These are phyloP conservation scores for Chaetothyriales sp. DNA, from an alignment of 2,329 filamentous ascomycete genomes.

Conservation along the genomic window DNA sequence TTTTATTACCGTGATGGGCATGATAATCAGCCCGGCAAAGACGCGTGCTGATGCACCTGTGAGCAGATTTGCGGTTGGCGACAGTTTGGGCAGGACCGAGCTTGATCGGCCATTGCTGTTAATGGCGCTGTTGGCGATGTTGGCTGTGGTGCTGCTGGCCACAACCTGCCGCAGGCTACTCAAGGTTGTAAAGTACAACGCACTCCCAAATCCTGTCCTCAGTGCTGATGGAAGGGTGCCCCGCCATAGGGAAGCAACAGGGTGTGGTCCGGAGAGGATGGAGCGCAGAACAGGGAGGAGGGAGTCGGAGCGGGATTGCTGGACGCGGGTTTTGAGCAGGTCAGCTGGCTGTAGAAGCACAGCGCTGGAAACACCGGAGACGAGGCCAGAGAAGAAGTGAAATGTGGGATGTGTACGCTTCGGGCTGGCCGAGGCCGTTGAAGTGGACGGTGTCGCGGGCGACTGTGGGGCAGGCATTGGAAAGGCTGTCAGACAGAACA, in stretches of 20 bases:
- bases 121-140: conserved; percentile 14
- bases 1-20: conserved; percentile 93
- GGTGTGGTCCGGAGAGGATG: conserved; percentile 51
- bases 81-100: conserved; percentile 65
- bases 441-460: background rate
- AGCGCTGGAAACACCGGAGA: conserved; percentile 64
- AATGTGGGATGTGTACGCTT: conserved; percentile 22
- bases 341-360: conserved; percentile 88
- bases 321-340: conserved; percentile 87
- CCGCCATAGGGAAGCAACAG: conserved; percentile 69
- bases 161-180: conserved; percentile 61
- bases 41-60: conserved; percentile 75
- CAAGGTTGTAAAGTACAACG: conserved; percentile 82
- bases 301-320: conserved; percentile 63
- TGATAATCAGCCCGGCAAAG: conserved; percentile 76
- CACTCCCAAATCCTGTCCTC: conserved; percentile 80
- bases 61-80: conserved; percentile 67
- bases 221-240: conserved; percentile 86
- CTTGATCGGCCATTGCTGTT: conserved; percentile 5
- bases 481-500: background rate
- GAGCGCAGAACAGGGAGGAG: conserved; percentile 53
- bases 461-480: background rate
- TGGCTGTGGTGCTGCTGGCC: conserved; percentile 25
- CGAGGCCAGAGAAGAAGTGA: conserved; percentile 1
- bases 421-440: background rate